Percentiles rank a stretch among this genome's conserved stretches.
Conservation (phyloP, 2,329 filamentous ascomycete species). For the Mollisiaceae sp. region DNA sequence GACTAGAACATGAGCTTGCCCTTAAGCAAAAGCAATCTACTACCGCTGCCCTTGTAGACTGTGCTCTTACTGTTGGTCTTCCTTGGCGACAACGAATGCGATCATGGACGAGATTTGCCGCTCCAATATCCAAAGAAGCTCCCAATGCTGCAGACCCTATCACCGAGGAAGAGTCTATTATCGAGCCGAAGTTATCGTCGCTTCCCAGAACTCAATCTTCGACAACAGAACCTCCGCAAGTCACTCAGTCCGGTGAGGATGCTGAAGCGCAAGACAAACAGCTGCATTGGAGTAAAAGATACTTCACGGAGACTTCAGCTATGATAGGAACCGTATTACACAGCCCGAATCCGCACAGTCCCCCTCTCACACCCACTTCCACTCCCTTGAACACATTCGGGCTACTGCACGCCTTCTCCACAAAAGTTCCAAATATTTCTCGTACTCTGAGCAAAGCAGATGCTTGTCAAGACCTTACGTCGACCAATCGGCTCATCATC, state of each 20-base stretch:
- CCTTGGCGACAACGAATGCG: constrained; percentile 40
- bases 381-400: neutral
- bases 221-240: neutral
- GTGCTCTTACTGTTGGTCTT: constrained; percentile 29
- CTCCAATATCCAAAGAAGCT: constrained; percentile 30
- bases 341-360: neutral
- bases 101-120: constrained; percentile 39
- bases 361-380: neutral
- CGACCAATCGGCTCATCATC: constrained; percentile 29
- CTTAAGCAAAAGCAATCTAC: constrained; percentile 18
- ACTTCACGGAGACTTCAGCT: constrained; percentile 34
- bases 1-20: constrained; percentile 28
- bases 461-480: neutral
- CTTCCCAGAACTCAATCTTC: neutral
- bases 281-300: constrained; percentile 24
- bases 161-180: too few species aligned
- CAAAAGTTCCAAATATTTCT: constrained; percentile 35
- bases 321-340: constrained; percentile 36
- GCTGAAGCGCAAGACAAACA: neutral
- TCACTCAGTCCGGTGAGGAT: neutral
- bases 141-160: neutral
- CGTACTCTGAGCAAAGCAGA: constrained; percentile 22
- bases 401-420: constrained; percentile 15
- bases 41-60: constrained; percentile 30
- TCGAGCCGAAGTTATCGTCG: neutral